These are phyloP conservation scores for Trametes versicolor DNA, from an alignment of 1,284 basidiomycete species.

Conservation along the genomic window DNA sequence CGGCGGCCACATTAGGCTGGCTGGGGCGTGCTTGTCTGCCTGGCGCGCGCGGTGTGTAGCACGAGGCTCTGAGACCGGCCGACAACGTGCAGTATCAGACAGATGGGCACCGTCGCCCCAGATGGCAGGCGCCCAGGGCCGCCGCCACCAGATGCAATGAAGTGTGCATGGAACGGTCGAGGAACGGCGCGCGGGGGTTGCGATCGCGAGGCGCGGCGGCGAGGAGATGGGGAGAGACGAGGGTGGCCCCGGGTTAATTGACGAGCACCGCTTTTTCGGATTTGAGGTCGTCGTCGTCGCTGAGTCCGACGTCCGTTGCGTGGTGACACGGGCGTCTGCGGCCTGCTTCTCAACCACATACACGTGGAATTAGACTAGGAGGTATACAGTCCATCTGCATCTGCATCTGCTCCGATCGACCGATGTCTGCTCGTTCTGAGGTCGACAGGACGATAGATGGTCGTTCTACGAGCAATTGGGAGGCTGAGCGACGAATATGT, in stretches of 20 bases:
- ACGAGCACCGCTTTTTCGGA: slow-evolving; percentile 10
- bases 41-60: not conserved
- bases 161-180: not conserved
- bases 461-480: not conserved
- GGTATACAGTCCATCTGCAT: not conserved
- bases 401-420: not conserved
- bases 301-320: not conserved
- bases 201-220: not conserved
- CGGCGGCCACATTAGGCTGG: not conserved
- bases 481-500: not conserved
- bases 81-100: slow-evolving; percentile 3
- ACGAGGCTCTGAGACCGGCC: slow-evolving; percentile 3
- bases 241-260: slow-evolving; percentile 8
- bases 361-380: slow-evolving; percentile 11
- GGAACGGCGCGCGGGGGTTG: too few species aligned
- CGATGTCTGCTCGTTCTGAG: not conserved
- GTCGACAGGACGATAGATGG: not conserved
- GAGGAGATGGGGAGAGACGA: not conserved
- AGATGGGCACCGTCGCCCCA: not conserved
- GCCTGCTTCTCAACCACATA: slow-evolving; percentile 6
- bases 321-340: not conserved
- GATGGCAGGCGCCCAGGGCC: not conserved
- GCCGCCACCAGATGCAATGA: not conserved
- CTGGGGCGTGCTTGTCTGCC: not conserved
- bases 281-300: not conserved